phyloP scores from a whole-genome alignment of 306 rosid genomes.

The Sphenostylis stenocarpa region DNA sequence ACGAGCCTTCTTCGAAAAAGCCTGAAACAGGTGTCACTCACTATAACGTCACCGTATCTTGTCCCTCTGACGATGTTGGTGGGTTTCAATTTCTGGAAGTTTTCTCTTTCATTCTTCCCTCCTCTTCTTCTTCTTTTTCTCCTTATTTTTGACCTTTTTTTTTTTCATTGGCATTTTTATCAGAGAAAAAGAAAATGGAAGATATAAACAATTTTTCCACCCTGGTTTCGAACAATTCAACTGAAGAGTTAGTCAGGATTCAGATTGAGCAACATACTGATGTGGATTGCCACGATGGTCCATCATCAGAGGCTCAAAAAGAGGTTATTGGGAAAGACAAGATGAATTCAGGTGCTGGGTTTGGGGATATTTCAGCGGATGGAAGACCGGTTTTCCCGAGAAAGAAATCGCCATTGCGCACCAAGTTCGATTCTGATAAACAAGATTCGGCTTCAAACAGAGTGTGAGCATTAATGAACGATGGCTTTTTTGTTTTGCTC shows the following conservation, averaged over 20 bases:
- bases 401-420: conserved; percentile 5
- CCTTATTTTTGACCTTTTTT: neutral
- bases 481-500: neutral
- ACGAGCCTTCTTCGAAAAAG: conserved; percentile 29
- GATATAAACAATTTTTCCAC: conserved; percentile 20
- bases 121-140: neutral
- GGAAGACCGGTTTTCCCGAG: conserved; percentile 6
- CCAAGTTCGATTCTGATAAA: conserved; percentile 33
- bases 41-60: neutral
- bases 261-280: conserved; percentile 38
- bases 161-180: conserved; percentile 25
- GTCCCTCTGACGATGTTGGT: conserved; percentile 33
- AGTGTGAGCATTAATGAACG: conserved; percentile 49
- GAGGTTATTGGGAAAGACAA: conserved; percentile 31
- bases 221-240: conserved; percentile 26
- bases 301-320: conserved; percentile 19
- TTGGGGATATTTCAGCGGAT: conserved; percentile 5
- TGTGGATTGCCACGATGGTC: conserved; percentile 22
- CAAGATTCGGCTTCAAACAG: conserved; percentile 37
- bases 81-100: conserved; percentile 25
- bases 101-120: neutral
- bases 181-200: conserved; percentile 40
- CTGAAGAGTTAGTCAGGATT: conserved; percentile 25
- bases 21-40: conserved; percentile 32
- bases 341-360: conserved; percentile 14